Percentiles rank a stretch among this genome's conserved stretches.
Evolutionary conservation across 2,329 filamentous ascomycete genomes (phyloP).

Genomic region (Elsinoe arachidis): DNA sequence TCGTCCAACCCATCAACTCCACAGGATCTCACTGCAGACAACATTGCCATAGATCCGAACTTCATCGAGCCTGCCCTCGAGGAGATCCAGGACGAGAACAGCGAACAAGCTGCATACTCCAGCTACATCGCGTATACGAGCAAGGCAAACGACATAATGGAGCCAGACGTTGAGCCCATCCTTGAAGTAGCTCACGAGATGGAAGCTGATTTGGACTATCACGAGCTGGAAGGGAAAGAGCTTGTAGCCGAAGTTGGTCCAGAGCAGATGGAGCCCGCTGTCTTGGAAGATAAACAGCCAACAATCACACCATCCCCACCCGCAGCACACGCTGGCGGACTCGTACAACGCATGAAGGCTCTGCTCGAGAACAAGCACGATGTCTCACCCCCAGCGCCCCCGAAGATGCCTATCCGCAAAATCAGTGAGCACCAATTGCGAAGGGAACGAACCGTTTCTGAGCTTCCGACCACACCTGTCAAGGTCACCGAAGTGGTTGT

Average conservation of each 20-base stretch:
- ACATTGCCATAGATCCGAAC: slow-evolving; percentile 28
- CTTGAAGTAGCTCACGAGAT: neutral
- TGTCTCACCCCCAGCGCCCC: neutral
- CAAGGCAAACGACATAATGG: slow-evolving; percentile 15
- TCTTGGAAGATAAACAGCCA: neutral
- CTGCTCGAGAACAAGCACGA: slow-evolving; percentile 33
- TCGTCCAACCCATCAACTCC: slow-evolving; percentile 34
- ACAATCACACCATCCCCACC: slow-evolving; percentile 16
- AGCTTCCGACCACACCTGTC: slow-evolving; percentile 28
- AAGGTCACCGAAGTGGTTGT: slow-evolving; percentile 20
- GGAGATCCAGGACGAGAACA: slow-evolving; percentile 28
- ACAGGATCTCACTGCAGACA: slow-evolving; percentile 28
- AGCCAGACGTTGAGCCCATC: slow-evolving; percentile 5
- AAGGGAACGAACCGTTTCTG: slow-evolving; percentile 11
- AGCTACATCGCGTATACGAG: slow-evolving; percentile 30
- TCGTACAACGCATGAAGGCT: slow-evolving; percentile 35
- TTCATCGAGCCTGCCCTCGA: slow-evolving; percentile 17
- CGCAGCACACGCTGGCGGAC: slow-evolving; percentile 30
- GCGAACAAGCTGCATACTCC: slow-evolving; percentile 27
- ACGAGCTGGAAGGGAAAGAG: slow-evolving; percentile 27
- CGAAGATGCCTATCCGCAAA: neutral
- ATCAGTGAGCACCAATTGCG: slow-evolving; percentile 6
- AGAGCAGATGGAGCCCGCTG: neutral
- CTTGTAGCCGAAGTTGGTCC: slow-evolving; percentile 18
- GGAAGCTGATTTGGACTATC: slow-evolving; percentile 16